phyloP scores from a whole-genome alignment of 371 early-diverging fungal genomes.

The Syncephalastrum monosporum region DNA sequence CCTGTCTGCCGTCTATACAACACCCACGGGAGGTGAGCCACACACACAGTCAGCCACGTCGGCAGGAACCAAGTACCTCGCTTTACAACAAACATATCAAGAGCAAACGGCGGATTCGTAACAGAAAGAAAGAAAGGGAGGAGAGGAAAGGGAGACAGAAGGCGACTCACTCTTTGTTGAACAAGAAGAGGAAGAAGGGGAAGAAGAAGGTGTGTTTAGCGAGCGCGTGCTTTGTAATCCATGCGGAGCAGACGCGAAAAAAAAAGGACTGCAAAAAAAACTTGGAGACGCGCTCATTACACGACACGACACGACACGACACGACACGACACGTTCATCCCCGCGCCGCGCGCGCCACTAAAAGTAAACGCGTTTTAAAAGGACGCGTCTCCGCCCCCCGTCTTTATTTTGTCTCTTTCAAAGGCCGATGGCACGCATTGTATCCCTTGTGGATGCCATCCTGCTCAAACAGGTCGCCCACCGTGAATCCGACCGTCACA shows the following conservation, averaged over 20 bases:
- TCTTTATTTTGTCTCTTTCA: too few species aligned
- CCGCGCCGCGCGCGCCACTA: too few species aligned
- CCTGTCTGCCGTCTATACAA: constrained; percentile 78
- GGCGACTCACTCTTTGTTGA: not conserved
- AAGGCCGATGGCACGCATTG: constrained; percentile 62
- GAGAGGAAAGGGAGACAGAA: not conserved
- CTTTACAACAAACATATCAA: constrained; percentile 75
- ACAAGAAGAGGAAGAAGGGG: not conserved
- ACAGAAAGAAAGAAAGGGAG: not conserved
- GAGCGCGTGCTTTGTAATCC: not conserved
- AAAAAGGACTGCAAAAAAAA: constrained; percentile 2
- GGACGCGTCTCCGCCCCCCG: too few species aligned
- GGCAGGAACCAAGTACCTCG: constrained; percentile 50
- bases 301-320: too few species aligned
- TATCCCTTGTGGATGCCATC: constrained; percentile 75
- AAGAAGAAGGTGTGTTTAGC: constrained; percentile 2
- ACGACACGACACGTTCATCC: too few species aligned
- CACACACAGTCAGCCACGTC: too few species aligned
- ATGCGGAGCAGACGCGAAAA: not conserved
- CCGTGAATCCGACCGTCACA: constrained; percentile 68
- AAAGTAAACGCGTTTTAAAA: too few species aligned
- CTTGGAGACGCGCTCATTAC: too few species aligned
- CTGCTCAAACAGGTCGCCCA: constrained; percentile 64
- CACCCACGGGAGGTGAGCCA: constrained; percentile 1
- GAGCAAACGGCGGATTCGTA: not conserved